Base-by-base conservation (phyloP, 345 rosid genomes). In the Eucalyptus cloeziana region DNA sequence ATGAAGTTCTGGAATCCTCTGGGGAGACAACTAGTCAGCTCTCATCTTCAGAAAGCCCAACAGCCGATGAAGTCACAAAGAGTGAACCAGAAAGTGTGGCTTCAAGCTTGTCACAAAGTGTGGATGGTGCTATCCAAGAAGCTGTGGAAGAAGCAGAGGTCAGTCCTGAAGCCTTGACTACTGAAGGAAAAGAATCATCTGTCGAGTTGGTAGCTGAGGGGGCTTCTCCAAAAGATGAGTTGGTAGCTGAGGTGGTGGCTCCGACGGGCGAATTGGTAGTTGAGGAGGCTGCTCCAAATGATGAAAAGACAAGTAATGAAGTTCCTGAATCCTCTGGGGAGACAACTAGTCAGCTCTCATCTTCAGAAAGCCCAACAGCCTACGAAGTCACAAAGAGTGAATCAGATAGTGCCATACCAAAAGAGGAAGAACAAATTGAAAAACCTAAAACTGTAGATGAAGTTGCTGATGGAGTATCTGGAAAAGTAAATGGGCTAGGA, bases 321-420 rank as follows among this genome's bases (percentile, higher is more conserved):
- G 88, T 83, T 30, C 85, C 91, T 33, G 89, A 85, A 19, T 76
- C 89, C 62, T 89, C 95, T 88, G 94, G 54, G 49, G 96, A 91
- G 87, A 88, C 90, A 90, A 76, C 87, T 87, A 91, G 89, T 88
- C 92, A 92, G 91, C 89, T 92, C 87, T 85, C 85, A 80, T 27
- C 94, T 89, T 91, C 94, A 71, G 94, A 91, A 87, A 89, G 89
- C 91, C 89, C 93, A 76, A 90, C 88, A 87, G 90, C 71, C 79
- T 92, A 88, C 86, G 93, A 88, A 89, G 93, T 85, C 76, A 30
- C 49, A 87, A 90, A 86, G 88, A 89, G 87, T 69, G 90, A 89
- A 89, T 33, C 89, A 49, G 91, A 49, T 45, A 88, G 87, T 67
- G 86, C n/a, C 71, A 88, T 87, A 80, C 92, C 92, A 89, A 90